Conservation (phyloP, 2,329 filamentous ascomycete species). For the Monosporascus sp. region DNA sequence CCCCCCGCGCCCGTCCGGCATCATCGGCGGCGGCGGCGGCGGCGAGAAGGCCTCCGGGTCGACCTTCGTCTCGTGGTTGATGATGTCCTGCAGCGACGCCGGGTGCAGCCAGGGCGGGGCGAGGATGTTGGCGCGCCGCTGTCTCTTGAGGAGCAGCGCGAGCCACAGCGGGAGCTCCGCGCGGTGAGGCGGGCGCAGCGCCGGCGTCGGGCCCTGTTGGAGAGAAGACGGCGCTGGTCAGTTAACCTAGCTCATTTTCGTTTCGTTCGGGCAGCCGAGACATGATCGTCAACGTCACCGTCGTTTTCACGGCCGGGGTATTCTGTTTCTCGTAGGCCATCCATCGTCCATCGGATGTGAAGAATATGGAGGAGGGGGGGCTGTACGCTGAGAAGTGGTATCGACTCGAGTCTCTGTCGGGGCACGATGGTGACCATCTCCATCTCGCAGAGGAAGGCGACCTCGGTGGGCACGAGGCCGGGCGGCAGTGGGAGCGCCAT, state of each 20-base stretch:
- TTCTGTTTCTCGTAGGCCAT: too few relatives aligned
- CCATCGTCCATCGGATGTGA: background rate
- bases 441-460: conserved; percentile 96
- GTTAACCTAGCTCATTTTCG: background rate
- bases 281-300: too few relatives aligned
- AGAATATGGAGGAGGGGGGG: conserved; percentile 17
- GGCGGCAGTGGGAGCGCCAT: conserved; percentile 28
- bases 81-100: conserved; percentile 68
- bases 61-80: conserved; percentile 73
- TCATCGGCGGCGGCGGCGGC: conserved; percentile 60
- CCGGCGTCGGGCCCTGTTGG: conserved; percentile 68
- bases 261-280: background rate
- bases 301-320: too few relatives aligned
- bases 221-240: background rate
- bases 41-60: conserved; percentile 71
- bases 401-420: conserved; percentile 79
- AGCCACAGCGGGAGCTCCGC: conserved; percentile 86
- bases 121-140: conserved; percentile 87
- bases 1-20: conserved; percentile 41
- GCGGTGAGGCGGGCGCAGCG: conserved; percentile 76
- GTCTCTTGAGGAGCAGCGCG: conserved; percentile 87
- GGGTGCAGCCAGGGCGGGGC: conserved; percentile 85
- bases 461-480: conserved; percentile 76
- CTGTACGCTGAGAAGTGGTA: conserved; percentile 80
- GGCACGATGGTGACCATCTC: conserved; percentile 90